phyloP scores from a whole-genome alignment of 345 rosid genomes.

The Limnanthes douglasii region DNA sequence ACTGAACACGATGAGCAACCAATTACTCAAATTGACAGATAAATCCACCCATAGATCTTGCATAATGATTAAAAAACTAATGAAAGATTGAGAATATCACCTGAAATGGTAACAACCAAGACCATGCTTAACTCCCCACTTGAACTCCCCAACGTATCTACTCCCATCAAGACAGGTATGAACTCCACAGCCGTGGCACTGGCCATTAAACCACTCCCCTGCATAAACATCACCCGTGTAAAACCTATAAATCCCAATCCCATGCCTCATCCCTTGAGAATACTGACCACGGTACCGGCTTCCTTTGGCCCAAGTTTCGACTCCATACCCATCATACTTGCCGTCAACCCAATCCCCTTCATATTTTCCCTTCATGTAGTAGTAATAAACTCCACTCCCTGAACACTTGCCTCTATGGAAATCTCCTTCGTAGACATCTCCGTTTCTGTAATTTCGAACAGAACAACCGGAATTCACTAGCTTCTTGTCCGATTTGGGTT shows the following conservation, averaged over 20 bases:
- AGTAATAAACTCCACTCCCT: constrained; percentile 76
- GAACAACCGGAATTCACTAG: constrained; percentile 45
- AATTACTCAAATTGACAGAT: too few relatives aligned
- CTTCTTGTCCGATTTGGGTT: constrained; percentile 34
- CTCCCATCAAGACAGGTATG: constrained; percentile 79
- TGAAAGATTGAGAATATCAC: constrained; percentile 16
- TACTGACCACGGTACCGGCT: constrained; percentile 75
- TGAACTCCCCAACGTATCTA: constrained; percentile 62
- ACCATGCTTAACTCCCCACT: constrained; percentile 90
- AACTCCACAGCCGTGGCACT: constrained; percentile 73
- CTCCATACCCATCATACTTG: constrained; percentile 75
- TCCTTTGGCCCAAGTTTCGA: constrained; percentile 84
- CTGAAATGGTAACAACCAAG: constrained; percentile 82
- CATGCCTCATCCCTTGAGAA: constrained; percentile 78
- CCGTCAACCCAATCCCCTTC: constrained; percentile 86
- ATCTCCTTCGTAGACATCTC: constrained; percentile 83
- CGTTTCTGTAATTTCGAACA: constrained; percentile 57
- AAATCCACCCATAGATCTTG: too few relatives aligned
- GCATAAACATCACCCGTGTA: constrained; percentile 77
- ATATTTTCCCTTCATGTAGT: constrained; percentile 52
- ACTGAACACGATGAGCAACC: too few relatives aligned
- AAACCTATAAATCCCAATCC: constrained; percentile 61
- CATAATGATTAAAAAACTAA: too few relatives aligned
- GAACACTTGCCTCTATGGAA: constrained; percentile 63
- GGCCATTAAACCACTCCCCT: constrained; percentile 88